These are phyloP conservation scores for Erodium trifolium DNA, from an alignment of 441 rosid species.

Conservation along the genomic window DNA sequence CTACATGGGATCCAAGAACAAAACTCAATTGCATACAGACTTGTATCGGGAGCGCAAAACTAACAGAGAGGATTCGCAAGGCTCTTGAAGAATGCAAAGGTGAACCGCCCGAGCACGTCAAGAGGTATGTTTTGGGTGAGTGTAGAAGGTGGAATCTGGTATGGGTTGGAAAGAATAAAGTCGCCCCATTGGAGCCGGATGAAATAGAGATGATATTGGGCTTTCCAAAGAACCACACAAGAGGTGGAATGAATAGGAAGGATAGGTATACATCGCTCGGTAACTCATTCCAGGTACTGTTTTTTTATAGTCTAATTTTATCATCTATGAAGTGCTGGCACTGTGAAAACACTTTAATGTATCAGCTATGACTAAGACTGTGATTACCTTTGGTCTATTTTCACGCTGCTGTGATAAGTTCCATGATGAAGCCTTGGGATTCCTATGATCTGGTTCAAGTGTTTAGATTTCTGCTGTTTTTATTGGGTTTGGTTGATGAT, in stretches of 20 bases:
- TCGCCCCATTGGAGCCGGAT: conserved; percentile 82
- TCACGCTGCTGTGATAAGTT: too few relatives aligned
- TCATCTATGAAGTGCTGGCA: not conserved
- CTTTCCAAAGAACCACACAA: conserved; percentile 79
- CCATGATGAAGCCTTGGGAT: too few relatives aligned
- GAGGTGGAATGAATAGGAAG: conserved; percentile 58
- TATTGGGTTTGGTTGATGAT: not conserved
- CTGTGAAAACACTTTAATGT: not conserved
- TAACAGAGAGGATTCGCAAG: conserved; percentile 56
- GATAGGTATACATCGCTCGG: conserved; percentile 78
- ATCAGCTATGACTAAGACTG: not conserved
- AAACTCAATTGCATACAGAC: conserved; percentile 71
- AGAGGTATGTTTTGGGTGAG: conserved; percentile 45
- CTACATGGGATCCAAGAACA: conserved; percentile 69
- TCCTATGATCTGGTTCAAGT: not conserved
- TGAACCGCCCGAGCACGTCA: conserved; percentile 44
- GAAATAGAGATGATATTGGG: conserved; percentile 86
- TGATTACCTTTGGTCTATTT: too few relatives aligned
- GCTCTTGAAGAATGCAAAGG: conserved; percentile 40
- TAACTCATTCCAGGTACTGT: conserved; percentile 77
- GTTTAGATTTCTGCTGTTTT: not conserved
- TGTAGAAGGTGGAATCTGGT: conserved; percentile 84
- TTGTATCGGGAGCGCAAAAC: conserved; percentile 48
- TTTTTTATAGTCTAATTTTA: not conserved
- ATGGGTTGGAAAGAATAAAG: conserved; percentile 82